These are phyloP conservation scores for Suhomyces emberorum DNA, from an alignment of 805 yeast species.

Conservation along the genomic window DNA sequence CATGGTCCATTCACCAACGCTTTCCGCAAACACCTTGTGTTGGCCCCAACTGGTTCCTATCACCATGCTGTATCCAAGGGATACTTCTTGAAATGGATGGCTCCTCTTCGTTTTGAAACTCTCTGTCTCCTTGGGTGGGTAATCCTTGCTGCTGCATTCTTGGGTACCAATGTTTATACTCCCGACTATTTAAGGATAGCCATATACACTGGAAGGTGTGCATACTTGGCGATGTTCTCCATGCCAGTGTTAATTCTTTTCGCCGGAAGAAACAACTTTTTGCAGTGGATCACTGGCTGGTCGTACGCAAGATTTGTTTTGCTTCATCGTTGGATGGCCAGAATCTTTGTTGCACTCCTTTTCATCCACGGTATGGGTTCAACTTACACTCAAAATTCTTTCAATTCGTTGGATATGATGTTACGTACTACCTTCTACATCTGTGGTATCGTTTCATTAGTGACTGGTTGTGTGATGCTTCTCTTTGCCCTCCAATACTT, in stretches of 20 bases:
- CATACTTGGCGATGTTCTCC: slow-evolving; percentile 41
- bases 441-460: slow-evolving; percentile 40
- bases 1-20: slow-evolving; percentile 17
- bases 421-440: slow-evolving; percentile 12
- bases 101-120: slow-evolving; percentile 29
- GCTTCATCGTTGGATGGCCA: slow-evolving; percentile 38
- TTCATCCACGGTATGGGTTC: slow-evolving; percentile 38
- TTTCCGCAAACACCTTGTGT: slow-evolving; percentile 16
- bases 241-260: slow-evolving; percentile 54
- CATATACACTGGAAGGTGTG: slow-evolving; percentile 50
- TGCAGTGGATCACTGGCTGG: slow-evolving; percentile 60
- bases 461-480: slow-evolving; percentile 25
- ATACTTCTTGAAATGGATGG: not conserved
- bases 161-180: slow-evolving; percentile 8
- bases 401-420: slow-evolving; percentile 6
- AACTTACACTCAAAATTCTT: slow-evolving; percentile 37
- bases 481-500: slow-evolving; percentile 30
- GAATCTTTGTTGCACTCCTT: slow-evolving; percentile 6
- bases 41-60: slow-evolving; percentile 16
- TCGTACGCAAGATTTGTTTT: slow-evolving; percentile 39
- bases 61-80: slow-evolving; percentile 8
- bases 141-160: slow-evolving; percentile 12
- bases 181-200: slow-evolving; percentile 2
- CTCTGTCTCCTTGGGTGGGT: slow-evolving; percentile 18
- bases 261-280: slow-evolving; percentile 61